phyloP scores from a whole-genome alignment of 108 stramenopile genomes.

The Discostella pseudostelligera region DNA sequence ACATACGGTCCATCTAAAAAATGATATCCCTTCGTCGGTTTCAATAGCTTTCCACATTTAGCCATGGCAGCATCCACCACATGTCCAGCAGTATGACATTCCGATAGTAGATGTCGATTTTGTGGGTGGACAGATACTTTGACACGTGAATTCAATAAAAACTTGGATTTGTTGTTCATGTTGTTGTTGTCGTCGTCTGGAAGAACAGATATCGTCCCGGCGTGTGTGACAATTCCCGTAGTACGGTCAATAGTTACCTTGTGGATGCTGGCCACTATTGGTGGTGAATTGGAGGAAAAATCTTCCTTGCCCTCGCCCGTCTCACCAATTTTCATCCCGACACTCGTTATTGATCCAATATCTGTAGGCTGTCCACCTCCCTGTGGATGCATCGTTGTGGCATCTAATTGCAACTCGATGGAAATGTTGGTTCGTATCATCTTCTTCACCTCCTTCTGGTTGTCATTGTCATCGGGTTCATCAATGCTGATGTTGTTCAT shows the following conservation, averaged over 20 bases:
- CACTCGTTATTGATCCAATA: constrained; percentile 47
- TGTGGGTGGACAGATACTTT: constrained; percentile 52
- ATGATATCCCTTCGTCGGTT: constrained; percentile 82
- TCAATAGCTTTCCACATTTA: constrained; percentile 40
- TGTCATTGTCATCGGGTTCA: not conserved
- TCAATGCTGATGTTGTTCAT: constrained; percentile 3
- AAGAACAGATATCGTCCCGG: constrained; percentile 1
- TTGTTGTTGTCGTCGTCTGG: not conserved
- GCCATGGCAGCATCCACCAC: constrained; percentile 87
- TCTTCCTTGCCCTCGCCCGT: too few relatives aligned
- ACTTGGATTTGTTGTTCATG: too few relatives aligned
- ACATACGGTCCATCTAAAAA: constrained; percentile 87
- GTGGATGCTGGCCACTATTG: constrained; percentile 34
- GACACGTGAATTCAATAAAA: constrained; percentile 49
- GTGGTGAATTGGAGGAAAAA: not conserved
- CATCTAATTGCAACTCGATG: too few relatives aligned
- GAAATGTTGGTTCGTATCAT: too few relatives aligned
- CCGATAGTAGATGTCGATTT: constrained; percentile 58
- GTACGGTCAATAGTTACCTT: constrained; percentile 64
- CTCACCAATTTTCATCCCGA: too few relatives aligned
- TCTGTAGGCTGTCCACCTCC: constrained; percentile 89
- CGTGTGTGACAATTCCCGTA: constrained; percentile 62
- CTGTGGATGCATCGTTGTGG: constrained; percentile 80
- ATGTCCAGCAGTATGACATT: constrained; percentile 88
- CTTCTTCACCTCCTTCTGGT: constrained; percentile 20